A percentile compares a stretch with the other conserved stretches of the same genome.
Evolutionary conservation across 1,284 basidiomycete species (phyloP).

Genomic region (Schizopora paradoxa): DNA sequence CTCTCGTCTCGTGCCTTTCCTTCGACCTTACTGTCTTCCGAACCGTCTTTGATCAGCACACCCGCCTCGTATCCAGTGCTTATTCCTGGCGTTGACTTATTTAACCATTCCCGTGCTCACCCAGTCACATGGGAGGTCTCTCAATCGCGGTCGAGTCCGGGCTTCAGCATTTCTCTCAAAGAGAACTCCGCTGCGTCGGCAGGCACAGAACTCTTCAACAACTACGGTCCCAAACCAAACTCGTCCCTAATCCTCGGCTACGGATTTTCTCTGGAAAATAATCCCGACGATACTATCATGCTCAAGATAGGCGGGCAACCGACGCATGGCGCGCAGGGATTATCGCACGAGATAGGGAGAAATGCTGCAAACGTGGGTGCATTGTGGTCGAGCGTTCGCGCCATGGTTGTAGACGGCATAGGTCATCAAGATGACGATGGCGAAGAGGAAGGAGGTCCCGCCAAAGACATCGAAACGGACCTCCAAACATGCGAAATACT

Average conservation of each 20-base stretch:
- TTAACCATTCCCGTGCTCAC: slow-evolving; percentile 74
- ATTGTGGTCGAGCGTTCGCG: slow-evolving; percentile 55
- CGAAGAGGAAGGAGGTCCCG: slow-evolving; percentile 18
- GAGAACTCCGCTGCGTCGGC: slow-evolving; percentile 38
- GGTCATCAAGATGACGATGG: slow-evolving; percentile 22
- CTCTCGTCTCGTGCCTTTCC: slow-evolving; percentile 87
- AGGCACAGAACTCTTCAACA: slow-evolving; percentile 77
- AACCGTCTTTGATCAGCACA: slow-evolving; percentile 46
- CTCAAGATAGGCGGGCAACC: slow-evolving; percentile 68
- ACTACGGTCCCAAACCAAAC: slow-evolving; percentile 83
- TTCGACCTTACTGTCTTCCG: slow-evolving; percentile 63
- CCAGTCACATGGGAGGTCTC: slow-evolving; percentile 77
- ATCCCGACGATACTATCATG: slow-evolving; percentile 81
- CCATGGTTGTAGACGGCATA: slow-evolving; percentile 33
- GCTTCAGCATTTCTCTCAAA: slow-evolving; percentile 33
- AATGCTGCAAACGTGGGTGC: slow-evolving; percentile 48
- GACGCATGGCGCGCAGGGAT: slow-evolving; percentile 22
- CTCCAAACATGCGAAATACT: slow-evolving; percentile 11
- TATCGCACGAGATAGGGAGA: slow-evolving; percentile 47
- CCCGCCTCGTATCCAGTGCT: slow-evolving; percentile 68
- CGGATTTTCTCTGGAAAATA: slow-evolving; percentile 72
- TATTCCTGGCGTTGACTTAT: slow-evolving; percentile 77
- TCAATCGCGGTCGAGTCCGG: slow-evolving; percentile 25
- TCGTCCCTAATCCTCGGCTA: slow-evolving; percentile 84
- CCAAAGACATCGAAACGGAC: slow-evolving; percentile 1